phyloP scores from a whole-genome alignment of 129 eudicot species.

The Gnaphalium uliginosum region DNA sequence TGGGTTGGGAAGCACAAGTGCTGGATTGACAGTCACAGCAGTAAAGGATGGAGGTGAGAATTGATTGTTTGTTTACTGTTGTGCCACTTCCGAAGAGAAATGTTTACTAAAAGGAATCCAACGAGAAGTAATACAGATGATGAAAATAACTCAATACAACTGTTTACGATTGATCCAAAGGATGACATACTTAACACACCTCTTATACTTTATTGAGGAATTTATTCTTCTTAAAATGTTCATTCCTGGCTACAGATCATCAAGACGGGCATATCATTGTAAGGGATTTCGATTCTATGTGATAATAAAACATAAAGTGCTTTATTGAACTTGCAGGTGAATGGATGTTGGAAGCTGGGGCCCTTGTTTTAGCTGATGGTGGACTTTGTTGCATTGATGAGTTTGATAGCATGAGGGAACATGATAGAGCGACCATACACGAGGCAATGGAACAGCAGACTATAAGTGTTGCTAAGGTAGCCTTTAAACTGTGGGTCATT shows the following conservation, averaged over 20 bases:
- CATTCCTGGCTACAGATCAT: background rate
- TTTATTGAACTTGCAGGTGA: constrained; percentile 55
- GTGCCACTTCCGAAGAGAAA: background rate
- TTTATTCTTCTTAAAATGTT: background rate
- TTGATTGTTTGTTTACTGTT: constrained; percentile 1
- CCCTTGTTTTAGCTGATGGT: constrained; percentile 97
- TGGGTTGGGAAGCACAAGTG: constrained; percentile 98
- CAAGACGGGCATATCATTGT: background rate
- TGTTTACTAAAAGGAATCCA: background rate
- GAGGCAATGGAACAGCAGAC: constrained; percentile 99
- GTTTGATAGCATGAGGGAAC: constrained; percentile 99
- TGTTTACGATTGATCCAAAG: background rate
- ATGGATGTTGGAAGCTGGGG: constrained; percentile 99
- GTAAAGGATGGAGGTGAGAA: constrained; percentile 87
- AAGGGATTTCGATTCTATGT: constrained; percentile 3
- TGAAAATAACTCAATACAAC: background rate
- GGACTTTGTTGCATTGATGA: constrained; percentile 99
- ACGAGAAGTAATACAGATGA: background rate
- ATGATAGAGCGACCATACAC: constrained; percentile 97
- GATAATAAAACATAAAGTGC: constrained; percentile 4
- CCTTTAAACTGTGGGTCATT: background rate
- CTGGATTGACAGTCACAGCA: constrained; percentile 97
- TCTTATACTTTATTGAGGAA: background rate
- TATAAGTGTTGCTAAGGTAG: constrained; percentile 93
- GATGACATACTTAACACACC: background rate